Percentiles rank a stretch among this genome's conserved stretches.
These are phyloP conservation scores for Coleophoma eucalyptorum DNA, from an alignment of 2,329 filamentous ascomycete species.

Conservation along the genomic window DNA sequence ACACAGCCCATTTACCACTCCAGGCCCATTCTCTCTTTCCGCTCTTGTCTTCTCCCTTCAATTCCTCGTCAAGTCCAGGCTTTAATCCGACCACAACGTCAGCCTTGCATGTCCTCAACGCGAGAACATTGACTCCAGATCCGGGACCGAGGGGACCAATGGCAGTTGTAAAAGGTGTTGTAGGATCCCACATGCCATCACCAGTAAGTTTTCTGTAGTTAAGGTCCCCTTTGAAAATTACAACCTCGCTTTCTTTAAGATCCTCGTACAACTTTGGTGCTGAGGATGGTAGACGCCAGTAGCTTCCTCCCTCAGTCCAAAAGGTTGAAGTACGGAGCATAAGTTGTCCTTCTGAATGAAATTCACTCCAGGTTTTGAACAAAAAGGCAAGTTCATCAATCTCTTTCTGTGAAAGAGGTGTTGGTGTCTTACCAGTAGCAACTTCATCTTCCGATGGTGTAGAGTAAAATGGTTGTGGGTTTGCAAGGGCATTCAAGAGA, in stretches of 20 bases:
- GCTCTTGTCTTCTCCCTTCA: slow-evolving; percentile 68
- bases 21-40: slow-evolving; percentile 81
- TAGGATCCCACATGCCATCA: slow-evolving; percentile 85
- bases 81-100: slow-evolving; percentile 91
- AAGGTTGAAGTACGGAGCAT: slow-evolving; percentile 80
- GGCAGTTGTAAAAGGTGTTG: slow-evolving; percentile 79
- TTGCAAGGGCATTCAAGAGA: slow-evolving; percentile 76
- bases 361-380: slow-evolving; percentile 74
- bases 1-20: slow-evolving; percentile 96
- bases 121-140: slow-evolving; percentile 80
- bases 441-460: slow-evolving; percentile 65
- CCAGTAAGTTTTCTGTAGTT: slow-evolving; percentile 93
- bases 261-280: slow-evolving; percentile 70
- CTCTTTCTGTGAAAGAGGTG: slow-evolving; percentile 65
- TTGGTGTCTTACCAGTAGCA: slow-evolving; percentile 51
- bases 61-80: slow-evolving; percentile 75
- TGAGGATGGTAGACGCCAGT: slow-evolving; percentile 75
- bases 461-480: slow-evolving; percentile 76
- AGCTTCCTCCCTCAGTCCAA: slow-evolving; percentile 87
- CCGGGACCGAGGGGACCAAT: slow-evolving; percentile 80
- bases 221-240: slow-evolving; percentile 95
- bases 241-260: slow-evolving; percentile 76
- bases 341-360: slow-evolving; percentile 82
- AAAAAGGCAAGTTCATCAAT: slow-evolving; percentile 66
- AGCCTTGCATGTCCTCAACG: slow-evolving; percentile 92